Evolutionary conservation across 306 rosid species (phyloP).

Genomic region (Clitoria ternatea): DNA sequence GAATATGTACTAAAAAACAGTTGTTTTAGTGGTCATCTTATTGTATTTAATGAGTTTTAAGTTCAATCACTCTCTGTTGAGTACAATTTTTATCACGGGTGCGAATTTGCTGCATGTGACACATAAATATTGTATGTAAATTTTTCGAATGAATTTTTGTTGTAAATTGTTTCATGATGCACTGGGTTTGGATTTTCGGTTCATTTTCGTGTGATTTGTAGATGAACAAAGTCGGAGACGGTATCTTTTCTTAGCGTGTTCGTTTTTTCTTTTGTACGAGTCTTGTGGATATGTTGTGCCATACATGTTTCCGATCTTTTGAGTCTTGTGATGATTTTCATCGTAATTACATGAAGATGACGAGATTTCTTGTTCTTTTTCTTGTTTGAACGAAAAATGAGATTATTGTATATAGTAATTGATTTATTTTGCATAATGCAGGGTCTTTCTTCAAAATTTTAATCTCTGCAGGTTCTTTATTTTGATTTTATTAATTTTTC

Average conservation of each 20-base stretch:
- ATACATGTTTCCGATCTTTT: constrained; percentile 21
- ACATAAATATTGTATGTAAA: not conserved
- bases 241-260: not conserved
- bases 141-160: constrained; percentile 12
- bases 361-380: not conserved
- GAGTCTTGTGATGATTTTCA: not conserved
- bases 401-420: not conserved
- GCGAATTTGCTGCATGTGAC: too few species aligned
- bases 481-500: not conserved
- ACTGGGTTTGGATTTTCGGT: not conserved
- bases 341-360: constrained; percentile 1
- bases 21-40: too few species aligned
- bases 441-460: too few species aligned
- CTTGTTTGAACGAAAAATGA: not conserved
- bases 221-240: not conserved
- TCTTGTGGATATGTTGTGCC: not conserved
- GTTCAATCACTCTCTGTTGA: too few species aligned
- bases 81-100: too few species aligned
- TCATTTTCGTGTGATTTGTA: not conserved
- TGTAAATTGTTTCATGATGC: not conserved
- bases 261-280: not conserved
- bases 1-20: too few species aligned
- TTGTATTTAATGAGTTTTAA: too few species aligned
- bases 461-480: not conserved
- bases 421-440: not conserved